Evolutionary conservation across 2,329 filamentous ascomycete genomes (phyloP).

Genomic region (Leptographium procerum): DNA sequence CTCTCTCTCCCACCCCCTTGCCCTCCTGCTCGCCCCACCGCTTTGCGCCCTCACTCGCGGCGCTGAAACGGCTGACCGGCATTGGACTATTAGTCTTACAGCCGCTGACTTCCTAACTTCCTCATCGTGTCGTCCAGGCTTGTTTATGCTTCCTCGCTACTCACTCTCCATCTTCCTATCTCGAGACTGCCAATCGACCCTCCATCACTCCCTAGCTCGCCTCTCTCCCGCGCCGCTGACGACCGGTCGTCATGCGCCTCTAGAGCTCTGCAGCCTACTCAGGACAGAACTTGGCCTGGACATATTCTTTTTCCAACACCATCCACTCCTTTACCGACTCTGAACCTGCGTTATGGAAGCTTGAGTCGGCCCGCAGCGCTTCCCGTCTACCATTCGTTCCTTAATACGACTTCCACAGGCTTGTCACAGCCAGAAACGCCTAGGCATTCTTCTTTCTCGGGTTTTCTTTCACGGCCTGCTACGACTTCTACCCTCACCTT

Average conservation of each 20-base stretch:
- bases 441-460: too few species aligned
- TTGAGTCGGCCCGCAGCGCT: not conserved
- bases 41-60: not conserved
- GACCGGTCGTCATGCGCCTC: slow-evolving; percentile 11
- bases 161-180: not conserved
- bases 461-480: not conserved
- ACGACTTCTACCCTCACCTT: not conserved
- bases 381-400: not conserved
- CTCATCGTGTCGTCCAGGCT: not conserved
- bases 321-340: not conserved
- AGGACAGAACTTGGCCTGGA: not conserved
- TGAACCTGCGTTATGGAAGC: not conserved
- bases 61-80: not conserved
- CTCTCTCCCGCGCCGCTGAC: slow-evolving; percentile 4
- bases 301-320: not conserved
- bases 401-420: not conserved
- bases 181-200: not conserved
- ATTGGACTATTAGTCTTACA: not conserved
- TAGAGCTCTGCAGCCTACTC: slow-evolving; percentile 2
- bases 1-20: not conserved
- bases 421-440: too few species aligned
- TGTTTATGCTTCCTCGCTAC: not conserved
- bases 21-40: too few species aligned
- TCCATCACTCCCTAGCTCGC: not conserved
- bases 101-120: not conserved